Evolutionary conservation across 106 monocot genomes (phyloP).

Genomic region (Dendrobium nobile): DNA sequence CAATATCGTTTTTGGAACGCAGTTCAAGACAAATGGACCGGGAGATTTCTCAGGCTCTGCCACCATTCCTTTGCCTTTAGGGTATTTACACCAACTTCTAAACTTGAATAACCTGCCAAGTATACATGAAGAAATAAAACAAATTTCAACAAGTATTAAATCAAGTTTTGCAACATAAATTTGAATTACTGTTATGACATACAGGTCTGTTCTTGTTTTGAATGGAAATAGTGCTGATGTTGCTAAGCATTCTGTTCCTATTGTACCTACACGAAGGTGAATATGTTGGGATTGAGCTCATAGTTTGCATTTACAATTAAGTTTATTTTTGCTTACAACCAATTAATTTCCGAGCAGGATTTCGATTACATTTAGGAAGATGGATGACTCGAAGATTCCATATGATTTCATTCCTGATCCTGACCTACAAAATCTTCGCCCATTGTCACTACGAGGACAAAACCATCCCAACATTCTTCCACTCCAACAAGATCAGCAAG

Average conservation of each 20-base stretch:
- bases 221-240: slow-evolving; percentile 81
- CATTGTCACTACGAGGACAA: no score
- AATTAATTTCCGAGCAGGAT: slow-evolving; percentile 25
- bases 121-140: not conserved
- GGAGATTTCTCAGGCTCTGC: slow-evolving; percentile 36
- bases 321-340: not conserved
- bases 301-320: not conserved
- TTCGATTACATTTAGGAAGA: slow-evolving; percentile 66
- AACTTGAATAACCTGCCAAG: no score
- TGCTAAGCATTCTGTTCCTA: slow-evolving; percentile 75
- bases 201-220: slow-evolving; percentile 65
- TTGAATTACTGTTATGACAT: not conserved
- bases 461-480: no score
- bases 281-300: not conserved
- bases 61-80: slow-evolving; percentile 36
- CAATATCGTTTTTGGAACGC: slow-evolving; percentile 36
- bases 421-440: no score
- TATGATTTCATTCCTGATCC: not conserved
- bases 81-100: slow-evolving; percentile 16
- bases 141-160: not conserved
- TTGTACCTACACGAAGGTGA: slow-evolving; percentile 23
- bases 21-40: slow-evolving; percentile 29
- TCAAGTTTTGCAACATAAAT: not conserved
- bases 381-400: slow-evolving; percentile 48
- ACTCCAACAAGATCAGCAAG: no score